Conservation (phyloP, 2,329 filamentous ascomycete genomes). For the Cercospora zeae-maydis region DNA sequence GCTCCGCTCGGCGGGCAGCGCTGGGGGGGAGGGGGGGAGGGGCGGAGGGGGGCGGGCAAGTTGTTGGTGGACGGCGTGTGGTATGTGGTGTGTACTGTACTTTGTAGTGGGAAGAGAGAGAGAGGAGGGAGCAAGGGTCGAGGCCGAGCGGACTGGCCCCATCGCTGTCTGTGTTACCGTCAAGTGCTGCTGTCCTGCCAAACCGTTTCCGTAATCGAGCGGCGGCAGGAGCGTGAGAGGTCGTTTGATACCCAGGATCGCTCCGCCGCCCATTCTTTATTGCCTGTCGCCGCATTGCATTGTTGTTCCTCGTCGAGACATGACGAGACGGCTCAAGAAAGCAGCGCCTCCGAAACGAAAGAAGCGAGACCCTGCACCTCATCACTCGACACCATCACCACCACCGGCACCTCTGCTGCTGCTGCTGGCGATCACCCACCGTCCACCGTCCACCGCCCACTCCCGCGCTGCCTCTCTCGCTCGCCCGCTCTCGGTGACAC, state of each 20-base stretch:
- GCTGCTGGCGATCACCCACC: not conserved
- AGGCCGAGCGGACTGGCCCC: too few relatives aligned
- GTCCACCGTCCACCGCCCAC: not conserved
- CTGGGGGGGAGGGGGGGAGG: not conserved
- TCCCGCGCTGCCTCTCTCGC: constrained; percentile 2
- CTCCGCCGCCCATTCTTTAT: constrained; percentile 2
- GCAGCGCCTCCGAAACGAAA: not conserved
- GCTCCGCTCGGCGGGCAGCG: not conserved
- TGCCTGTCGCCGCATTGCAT: constrained; percentile 2
- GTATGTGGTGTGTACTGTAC: not conserved
- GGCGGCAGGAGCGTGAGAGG: not conserved
- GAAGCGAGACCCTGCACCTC: constrained; percentile 1
- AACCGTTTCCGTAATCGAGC: not conserved
- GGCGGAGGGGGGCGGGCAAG: not conserved
- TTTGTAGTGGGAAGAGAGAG: too few relatives aligned
- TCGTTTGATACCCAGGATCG: not conserved
- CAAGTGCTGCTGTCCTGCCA: not conserved
- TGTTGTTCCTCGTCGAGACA: not conserved
- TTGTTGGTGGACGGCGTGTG: not conserved
- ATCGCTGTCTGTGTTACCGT: not conserved
- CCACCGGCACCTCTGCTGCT: not conserved
- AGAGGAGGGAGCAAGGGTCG: too few relatives aligned
- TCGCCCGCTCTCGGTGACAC: constrained; percentile 32
- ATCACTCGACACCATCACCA: not conserved
- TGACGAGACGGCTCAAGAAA: constrained; percentile 1